Evolutionary conservation across 345 rosid genomes (phyloP).

Genomic region (Eucalyptus brandiana): DNA sequence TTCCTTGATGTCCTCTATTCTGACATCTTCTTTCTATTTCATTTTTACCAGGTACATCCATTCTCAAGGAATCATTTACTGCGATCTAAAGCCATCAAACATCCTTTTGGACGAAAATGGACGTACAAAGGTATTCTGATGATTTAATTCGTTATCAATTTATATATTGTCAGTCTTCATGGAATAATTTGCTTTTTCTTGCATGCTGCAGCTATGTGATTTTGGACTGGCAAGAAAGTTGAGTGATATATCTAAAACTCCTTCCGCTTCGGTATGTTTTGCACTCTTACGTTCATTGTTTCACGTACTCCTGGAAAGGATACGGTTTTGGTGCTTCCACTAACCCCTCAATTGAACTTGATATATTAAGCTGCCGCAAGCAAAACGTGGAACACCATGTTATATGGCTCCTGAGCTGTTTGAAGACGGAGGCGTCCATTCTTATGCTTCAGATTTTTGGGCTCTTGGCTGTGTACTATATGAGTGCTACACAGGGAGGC

Average conservation of each 20-base stretch:
- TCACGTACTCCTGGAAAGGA: not conserved
- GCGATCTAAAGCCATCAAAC: conserved; percentile 97
- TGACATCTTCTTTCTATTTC: not conserved
- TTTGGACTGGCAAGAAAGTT: conserved; percentile 88
- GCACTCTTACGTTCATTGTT: not conserved
- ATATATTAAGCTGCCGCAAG: conserved; percentile 50
- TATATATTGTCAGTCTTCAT: not conserved
- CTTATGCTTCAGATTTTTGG: conserved; percentile 98
- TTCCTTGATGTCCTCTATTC: not conserved
- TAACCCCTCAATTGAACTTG: not conserved
- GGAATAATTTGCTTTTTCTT: not conserved
- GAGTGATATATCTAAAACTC: conserved; percentile 60
- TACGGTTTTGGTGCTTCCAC: not conserved
- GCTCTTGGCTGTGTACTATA: conserved; percentile 95
- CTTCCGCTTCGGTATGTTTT: conserved; percentile 53
- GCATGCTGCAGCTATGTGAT: conserved; percentile 79
- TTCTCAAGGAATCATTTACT: conserved; percentile 82
- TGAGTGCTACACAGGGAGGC: conserved; percentile 88
- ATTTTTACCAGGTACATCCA: conserved; percentile 51
- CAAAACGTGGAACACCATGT: conserved; percentile 95
- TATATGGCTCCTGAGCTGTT: conserved; percentile 99
- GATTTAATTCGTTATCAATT: not conserved
- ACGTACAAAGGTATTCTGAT: conserved; percentile 50
- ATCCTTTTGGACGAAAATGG: conserved; percentile 93
- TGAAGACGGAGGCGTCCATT: conserved; percentile 96